Percentiles rank a stretch among this genome's conserved stretches.
Evolutionary conservation across 352 stramenopile species (phyloP).

Genomic region (Phytopythium cucurbitacearum): DNA sequence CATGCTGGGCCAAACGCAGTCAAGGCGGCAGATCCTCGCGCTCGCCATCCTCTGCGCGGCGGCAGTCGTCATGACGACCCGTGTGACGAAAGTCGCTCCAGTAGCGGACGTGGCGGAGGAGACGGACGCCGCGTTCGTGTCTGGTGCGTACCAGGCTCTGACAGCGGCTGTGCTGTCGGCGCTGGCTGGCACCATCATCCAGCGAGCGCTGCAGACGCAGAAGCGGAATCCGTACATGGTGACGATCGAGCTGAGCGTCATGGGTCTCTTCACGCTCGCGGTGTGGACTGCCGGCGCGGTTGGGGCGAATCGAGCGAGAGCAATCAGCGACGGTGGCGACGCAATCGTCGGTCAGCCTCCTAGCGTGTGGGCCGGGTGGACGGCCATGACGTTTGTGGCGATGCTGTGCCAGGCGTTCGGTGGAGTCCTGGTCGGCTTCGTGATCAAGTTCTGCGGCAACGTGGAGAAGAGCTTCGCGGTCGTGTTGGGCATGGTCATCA

Average conservation of each 20-base stretch:
- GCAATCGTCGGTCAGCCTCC: conserved; percentile 6
- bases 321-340: neutral
- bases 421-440: conserved; percentile 72
- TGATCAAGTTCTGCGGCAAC: conserved; percentile 84
- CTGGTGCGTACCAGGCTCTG: conserved; percentile 66
- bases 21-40: conserved; percentile 58
- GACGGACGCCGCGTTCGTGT: conserved; percentile 49
- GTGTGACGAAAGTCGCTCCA: conserved; percentile 6
- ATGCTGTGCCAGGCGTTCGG: conserved; percentile 67
- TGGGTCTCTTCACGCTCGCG: conserved; percentile 59
- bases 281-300: conserved; percentile 35
- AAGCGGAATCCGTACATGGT: conserved; percentile 77
- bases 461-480: conserved; percentile 84
- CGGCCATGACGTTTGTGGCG: conserved; percentile 49
- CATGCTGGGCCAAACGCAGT: conserved; percentile 69
- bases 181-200: conserved; percentile 73
- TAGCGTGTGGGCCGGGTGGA: conserved; percentile 72
- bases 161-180: conserved; percentile 69
- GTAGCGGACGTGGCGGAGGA: neutral
- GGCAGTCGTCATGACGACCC: conserved; percentile 73
- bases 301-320: conserved; percentile 9
- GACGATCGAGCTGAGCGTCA: conserved; percentile 71
- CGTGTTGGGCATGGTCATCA: conserved; percentile 78
- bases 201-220: conserved; percentile 62
- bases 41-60: conserved; percentile 64